Base-by-base conservation (phyloP, 2,329 filamentous ascomycete genomes). In the Dothistroma septosporum region DNA sequence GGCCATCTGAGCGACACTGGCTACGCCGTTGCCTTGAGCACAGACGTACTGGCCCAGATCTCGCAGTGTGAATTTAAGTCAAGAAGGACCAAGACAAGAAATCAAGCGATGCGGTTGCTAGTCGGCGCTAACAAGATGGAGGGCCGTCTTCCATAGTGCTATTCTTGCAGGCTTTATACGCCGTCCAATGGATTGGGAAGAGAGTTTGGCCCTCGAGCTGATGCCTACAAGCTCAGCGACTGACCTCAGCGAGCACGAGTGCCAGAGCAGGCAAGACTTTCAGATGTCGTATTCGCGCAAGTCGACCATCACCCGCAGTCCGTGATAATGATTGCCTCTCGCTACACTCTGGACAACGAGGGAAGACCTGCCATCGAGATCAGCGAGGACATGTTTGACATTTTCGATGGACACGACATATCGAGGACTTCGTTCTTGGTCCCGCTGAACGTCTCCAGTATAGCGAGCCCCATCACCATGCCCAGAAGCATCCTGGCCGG, bases 271-370 rank as follows among this genome's bases (percentile, higher is more conserved):
- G 50, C 57, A 21, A 53, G 58, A 19, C 14, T 56, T 2, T 41
- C 58, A 12, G 58, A 60, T 33, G 16, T 56, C n/a, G 58, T 60
- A 14, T 60, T 60, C 32, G 31, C 58, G 14, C 58, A 60, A 19
- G 58, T 60, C 12, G 33, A 52, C 19, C 53, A 60, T 28, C 58
- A 35, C 24, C 53, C 58, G 7, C 53, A 53, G 33, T 55, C 32
- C 21, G 50, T 60, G 21, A 60, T 57, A 33, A 60, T 60, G 58
- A 53, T 60, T 4, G 22, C 31, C n/a, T 19, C 22, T 31, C 53
- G 53, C 19, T 47, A 55, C 21, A 35, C n/a, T 11, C 7, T 21
- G 16, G 41, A 55, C 21, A 35, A 55, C 16, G 19, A 11, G 2
- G 53, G 53, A 21, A 35, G 41, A 21, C 24, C 53, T 4, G 11